These are phyloP conservation scores for Kodamaea jinghongensis DNA, from an alignment of 805 yeast species.

Conservation along the genomic window DNA sequence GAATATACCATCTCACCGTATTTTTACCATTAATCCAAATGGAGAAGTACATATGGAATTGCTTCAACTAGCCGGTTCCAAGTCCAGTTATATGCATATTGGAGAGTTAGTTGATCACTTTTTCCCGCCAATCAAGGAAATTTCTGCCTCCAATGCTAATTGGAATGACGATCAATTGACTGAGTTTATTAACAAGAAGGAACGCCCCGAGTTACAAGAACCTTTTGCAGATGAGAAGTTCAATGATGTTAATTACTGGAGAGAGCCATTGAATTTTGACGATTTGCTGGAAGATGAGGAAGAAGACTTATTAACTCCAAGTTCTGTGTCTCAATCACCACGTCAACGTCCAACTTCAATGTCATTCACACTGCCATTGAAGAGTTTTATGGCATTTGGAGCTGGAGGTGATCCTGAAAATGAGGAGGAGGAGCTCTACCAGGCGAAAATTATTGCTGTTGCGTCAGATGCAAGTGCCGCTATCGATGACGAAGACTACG, in stretches of 20 bases:
- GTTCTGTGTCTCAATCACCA: constrained; percentile 16
- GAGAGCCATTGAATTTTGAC: constrained; percentile 71
- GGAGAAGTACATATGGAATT: constrained; percentile 98
- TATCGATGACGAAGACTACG: constrained; percentile 26
- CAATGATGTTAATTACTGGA: constrained; percentile 90
- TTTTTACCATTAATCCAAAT: constrained; percentile 92
- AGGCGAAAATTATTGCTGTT: neutral
- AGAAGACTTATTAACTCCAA: constrained; percentile 3
- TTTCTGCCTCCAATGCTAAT: constrained; percentile 27
- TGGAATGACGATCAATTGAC: constrained; percentile 38
- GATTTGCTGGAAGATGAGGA: constrained; percentile 45
- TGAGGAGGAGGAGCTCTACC: constrained; percentile 2
- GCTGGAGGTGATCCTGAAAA: constrained; percentile 20
- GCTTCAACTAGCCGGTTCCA: constrained; percentile 89
- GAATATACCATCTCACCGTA: constrained; percentile 88
- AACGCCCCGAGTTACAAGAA: constrained; percentile 12
- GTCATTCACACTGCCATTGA: constrained; percentile 41
- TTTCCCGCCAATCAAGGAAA: constrained; percentile 70
- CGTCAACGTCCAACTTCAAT: constrained; percentile 32
- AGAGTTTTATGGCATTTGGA: constrained; percentile 39
- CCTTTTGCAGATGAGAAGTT: constrained; percentile 51
- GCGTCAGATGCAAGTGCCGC: constrained; percentile 12
- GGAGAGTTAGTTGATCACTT: constrained; percentile 95
- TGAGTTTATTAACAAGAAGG: constrained; percentile 28
- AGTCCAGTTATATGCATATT: constrained; percentile 81